Base-by-base conservation (phyloP, 169 alveolate species). In the Eimeria acervulina region DNA sequence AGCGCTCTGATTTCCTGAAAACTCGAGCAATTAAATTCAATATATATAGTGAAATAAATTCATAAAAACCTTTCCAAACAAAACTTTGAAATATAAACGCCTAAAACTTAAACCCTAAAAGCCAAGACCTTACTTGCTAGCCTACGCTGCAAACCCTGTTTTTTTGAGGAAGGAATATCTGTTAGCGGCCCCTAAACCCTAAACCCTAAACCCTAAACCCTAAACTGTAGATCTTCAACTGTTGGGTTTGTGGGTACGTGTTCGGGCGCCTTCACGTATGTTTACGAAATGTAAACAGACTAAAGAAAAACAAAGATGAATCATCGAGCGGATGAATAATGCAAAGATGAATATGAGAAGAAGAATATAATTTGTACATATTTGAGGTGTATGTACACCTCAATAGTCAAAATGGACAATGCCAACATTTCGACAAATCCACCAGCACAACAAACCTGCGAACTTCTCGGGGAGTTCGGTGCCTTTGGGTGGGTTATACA, bases 391-490 rank as follows among this genome's bases (percentile, higher is more conserved):
- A 55, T 23, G 66, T 55, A 55, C 66, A 55, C 66, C 66, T 13
- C 66, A 55, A 55, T 55, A 7, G 2, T 55, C 17, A 55, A 55
- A 7, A 55, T 55, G 66, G 66, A 55, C 5, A 55, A 55, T 55
- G 17, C 66, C 17, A 55, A 55, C 26, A 13, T 55, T 55, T 55
- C 66, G 26, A 23, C 26, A 13, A 55, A 13, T 55, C 66, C 66
- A 2, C 66, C 66, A 13, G 44, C 23, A 7, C 42, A 70, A 19
- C 51, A 7, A 7, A 70, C 81, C 23, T 76, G 88, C 28, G 88
- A 76, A 40, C 88, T 76, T 12, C 28, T 76, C 31, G 88, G 88
- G 36, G 61, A 40, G 28, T 76, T 76, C 19, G 88, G 88, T 15
- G 59, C 36, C 55, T 76, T 76, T 76, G 88, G 88, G 81, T 70